Evolutionary conservation across 2,329 filamentous ascomycete genomes (phyloP).

Genomic region (Fusarium vanettenii): DNA sequence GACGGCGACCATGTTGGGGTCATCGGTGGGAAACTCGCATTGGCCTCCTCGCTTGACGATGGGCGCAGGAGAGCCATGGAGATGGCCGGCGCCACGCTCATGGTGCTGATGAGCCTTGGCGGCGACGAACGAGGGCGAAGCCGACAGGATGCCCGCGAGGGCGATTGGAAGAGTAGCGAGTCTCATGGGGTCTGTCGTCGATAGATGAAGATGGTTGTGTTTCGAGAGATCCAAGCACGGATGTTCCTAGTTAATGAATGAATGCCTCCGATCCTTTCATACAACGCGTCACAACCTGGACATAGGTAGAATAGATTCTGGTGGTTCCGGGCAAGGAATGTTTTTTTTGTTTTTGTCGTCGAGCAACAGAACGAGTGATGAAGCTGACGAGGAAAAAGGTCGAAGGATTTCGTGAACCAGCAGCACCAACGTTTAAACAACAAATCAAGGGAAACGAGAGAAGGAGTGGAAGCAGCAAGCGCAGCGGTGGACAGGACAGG

Average conservation of each 20-base stretch:
- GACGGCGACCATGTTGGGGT: constrained; percentile 74
- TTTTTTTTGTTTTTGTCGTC: constrained; percentile 28
- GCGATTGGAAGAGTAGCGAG: constrained; percentile 61
- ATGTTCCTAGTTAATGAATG: constrained; percentile 33
- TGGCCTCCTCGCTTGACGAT: constrained; percentile 65
- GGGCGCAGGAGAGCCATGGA: constrained; percentile 43
- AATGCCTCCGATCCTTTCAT: constrained; percentile 31
- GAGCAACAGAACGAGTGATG: constrained; percentile 42
- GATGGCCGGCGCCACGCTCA: constrained; percentile 51
- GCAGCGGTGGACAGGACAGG: constrained; percentile 33
- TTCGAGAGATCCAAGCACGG: constrained; percentile 26
- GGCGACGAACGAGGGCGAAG: constrained; percentile 52
- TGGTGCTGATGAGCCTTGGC: constrained; percentile 48
- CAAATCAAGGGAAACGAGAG: constrained; percentile 36
- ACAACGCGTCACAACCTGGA: constrained; percentile 33
- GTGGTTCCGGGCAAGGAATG: constrained; percentile 29
- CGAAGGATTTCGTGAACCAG: constrained; percentile 34
- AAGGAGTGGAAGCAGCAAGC: constrained; percentile 25
- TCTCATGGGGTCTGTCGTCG: constrained; percentile 60
- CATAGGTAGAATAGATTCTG: constrained; percentile 21
- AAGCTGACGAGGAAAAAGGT: constrained; percentile 27
- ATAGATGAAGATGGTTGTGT: constrained; percentile 34
- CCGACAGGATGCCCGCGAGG: constrained; percentile 61
- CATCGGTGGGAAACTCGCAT: constrained; percentile 72
- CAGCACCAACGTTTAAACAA: constrained; percentile 38